Percentiles rank a stretch among this genome's conserved stretches.
phyloP scores from a whole-genome alignment of 768 basidiomycete species.

The Floccularia luteovirens region DNA sequence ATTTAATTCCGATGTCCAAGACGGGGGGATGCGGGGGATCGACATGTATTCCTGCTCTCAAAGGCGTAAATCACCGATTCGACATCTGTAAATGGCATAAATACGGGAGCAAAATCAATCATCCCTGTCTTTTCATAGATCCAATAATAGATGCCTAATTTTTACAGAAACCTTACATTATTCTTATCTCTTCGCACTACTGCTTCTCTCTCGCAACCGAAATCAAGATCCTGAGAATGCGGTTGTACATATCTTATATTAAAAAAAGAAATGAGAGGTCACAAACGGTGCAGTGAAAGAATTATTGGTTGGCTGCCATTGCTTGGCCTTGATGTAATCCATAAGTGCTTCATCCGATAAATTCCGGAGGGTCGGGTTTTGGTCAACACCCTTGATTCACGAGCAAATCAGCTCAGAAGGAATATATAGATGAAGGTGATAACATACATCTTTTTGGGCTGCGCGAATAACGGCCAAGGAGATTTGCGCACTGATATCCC shows the following conservation, averaged over 20 bases:
- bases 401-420: neutral
- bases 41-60: slow-evolving; percentile 70
- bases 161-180: neutral
- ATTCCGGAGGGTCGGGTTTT: slow-evolving; percentile 37
- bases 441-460: slow-evolving; percentile 55
- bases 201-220: too few relatives aligned
- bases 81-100: slow-evolving; percentile 61
- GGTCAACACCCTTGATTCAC: slow-evolving; percentile 29
- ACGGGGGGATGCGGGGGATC: slow-evolving; percentile 86
- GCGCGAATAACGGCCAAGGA: slow-evolving; percentile 55
- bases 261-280: slow-evolving; percentile 7
- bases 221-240: too few relatives aligned
- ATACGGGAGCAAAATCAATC: slow-evolving; percentile 7
- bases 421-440: neutral
- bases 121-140: slow-evolving; percentile 17
- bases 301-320: slow-evolving; percentile 41
- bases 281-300: slow-evolving; percentile 22
- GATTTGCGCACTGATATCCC: slow-evolving; percentile 57
- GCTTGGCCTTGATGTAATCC: slow-evolving; percentile 43
- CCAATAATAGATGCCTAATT: slow-evolving; percentile 29
- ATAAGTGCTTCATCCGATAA: slow-evolving; percentile 39
- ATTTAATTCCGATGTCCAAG: slow-evolving; percentile 59
- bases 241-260: too few relatives aligned
- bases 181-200: too few relatives aligned
- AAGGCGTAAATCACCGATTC: slow-evolving; percentile 88